phyloP scores from a whole-genome alignment of 257 asterid genomes.

The Nicotiana benthamiana region DNA sequence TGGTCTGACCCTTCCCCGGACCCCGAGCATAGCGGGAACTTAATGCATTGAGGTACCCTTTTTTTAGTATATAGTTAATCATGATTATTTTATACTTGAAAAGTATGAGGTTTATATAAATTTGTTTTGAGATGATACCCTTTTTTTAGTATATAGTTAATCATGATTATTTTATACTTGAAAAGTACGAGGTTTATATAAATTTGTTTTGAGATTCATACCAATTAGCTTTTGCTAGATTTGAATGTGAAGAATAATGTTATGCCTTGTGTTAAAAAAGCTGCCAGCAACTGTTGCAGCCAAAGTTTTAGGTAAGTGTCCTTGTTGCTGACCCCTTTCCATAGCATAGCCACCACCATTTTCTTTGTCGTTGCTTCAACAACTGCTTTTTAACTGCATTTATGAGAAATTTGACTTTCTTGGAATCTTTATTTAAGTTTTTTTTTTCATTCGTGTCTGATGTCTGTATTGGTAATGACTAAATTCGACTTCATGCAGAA shows the following conservation, averaged over 20 bases:
- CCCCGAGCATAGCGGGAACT: too few species aligned
- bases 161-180: background rate
- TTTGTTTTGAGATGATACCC: background rate
- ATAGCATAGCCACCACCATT: background rate
- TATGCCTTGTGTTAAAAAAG: background rate
- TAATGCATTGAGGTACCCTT: too few species aligned
- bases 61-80: background rate
- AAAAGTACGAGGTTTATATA: background rate
- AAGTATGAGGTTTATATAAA: background rate
- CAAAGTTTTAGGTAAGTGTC: background rate
- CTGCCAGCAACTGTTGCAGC: background rate
- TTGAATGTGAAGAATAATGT: background rate
- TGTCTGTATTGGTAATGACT: background rate
- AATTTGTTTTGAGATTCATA: background rate
- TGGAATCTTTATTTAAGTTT: background rate
- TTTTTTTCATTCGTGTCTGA: background rate
- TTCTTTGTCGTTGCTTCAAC: background rate
- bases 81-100: background rate
- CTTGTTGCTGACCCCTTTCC: constrained; percentile 5
- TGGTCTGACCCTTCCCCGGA: too few species aligned
- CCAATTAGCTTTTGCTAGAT: background rate
- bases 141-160: background rate
- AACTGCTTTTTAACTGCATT: background rate
- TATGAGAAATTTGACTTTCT: background rate
- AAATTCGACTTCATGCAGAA: too few species aligned